Evolutionary conservation across 2,329 filamentous ascomycete genomes (phyloP).

Genomic region (Cryphonectria carpinicola): DNA sequence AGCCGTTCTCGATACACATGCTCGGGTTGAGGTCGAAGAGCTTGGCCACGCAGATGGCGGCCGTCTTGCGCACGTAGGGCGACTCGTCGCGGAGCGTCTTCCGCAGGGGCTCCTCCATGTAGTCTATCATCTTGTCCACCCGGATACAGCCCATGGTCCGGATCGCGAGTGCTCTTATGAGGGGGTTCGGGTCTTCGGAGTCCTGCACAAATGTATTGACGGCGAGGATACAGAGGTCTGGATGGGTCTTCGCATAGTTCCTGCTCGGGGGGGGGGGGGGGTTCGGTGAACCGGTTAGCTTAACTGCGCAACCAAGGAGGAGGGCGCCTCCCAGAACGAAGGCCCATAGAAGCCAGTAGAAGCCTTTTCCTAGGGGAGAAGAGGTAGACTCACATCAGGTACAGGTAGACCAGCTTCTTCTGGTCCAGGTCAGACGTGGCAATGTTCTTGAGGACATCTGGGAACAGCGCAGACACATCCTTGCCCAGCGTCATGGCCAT

Average conservation of each 20-base stretch:
- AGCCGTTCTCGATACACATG: slow-evolving; percentile 96
- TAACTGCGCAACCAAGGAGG: slow-evolving; percentile 10
- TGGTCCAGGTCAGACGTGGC: slow-evolving; percentile 93
- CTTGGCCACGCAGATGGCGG: slow-evolving; percentile 96
- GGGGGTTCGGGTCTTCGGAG: slow-evolving; percentile 95
- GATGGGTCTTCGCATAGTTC: slow-evolving; percentile 99
- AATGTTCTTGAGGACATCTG: slow-evolving; percentile 98
- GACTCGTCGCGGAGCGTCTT: slow-evolving; percentile 98
- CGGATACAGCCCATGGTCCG: slow-evolving; percentile 98
- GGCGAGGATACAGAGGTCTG: slow-evolving; percentile 95
- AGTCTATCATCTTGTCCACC: slow-evolving; percentile 99
- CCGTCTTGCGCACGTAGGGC: slow-evolving; percentile 97
- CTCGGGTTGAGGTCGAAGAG: slow-evolving; percentile 91
- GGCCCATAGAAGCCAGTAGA: neutral
- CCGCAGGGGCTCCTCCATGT: slow-evolving; percentile 96
- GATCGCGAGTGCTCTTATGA: slow-evolving; percentile 92
- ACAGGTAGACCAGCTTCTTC: slow-evolving; percentile 99
- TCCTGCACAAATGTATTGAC: slow-evolving; percentile 99
- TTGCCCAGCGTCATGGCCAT: slow-evolving; percentile 99
- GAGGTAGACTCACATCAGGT: slow-evolving; percentile 76
- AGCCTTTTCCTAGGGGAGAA: no score
- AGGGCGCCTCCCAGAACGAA: neutral
- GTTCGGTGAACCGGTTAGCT: slow-evolving; percentile 31
- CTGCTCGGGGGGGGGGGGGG: slow-evolving; percentile 50
- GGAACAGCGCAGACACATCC: slow-evolving; percentile 95